Base-by-base conservation (phyloP, 2,329 filamentous ascomycete genomes). In the Myriangium duriaei region DNA sequence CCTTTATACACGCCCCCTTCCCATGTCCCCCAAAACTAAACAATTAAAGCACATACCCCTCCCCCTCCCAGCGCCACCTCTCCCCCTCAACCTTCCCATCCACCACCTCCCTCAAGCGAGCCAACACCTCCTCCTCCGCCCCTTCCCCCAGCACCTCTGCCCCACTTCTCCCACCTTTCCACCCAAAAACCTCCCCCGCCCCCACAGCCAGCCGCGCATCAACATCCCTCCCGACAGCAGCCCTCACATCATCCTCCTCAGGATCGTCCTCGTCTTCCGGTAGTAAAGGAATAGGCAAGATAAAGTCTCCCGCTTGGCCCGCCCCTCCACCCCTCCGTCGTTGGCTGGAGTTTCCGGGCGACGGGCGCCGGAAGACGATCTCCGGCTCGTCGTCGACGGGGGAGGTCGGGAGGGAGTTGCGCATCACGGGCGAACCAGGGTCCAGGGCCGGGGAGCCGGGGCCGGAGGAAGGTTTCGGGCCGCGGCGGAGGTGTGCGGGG, bases 51-150 rank as follows among this genome's bases (percentile, higher is more conserved):
- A n/a, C n/a, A n/a, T n/a, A n/a, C n/a, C n/a, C 35, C 24, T 26
- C 35, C 10, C 36, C 30, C 11, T 39, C 36, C 7, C 11, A 39
- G 29, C 36, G n/a, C 36, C 36, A 39, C 19, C 36, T 24, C 36
- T 39, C 30, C 36, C 30, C 30, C 12, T 26, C 4, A n/a, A 39
- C 14, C 30, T 12, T 21, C 36, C 32, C 36, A 15, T 16, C 36
- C 7, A 33, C 30, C 17, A 12, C 30, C 36, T 39, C 36, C 30
- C 36, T 32, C 16, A 39, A 11, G 11, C 36, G 13, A 17, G 30
- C 36, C 36, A 39, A 32, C 17, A 39, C 26, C 36, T 39, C 36
- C 36, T 39, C 36, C 2, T 26, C 15, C 9, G 16, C 26, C 6
- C 34, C 7, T 16, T 17, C 13, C 13, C 16, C 17, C 16, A 18